Conservation (phyloP, 2,329 filamentous ascomycete genomes). For the Penicillium sclerotigenum region DNA sequence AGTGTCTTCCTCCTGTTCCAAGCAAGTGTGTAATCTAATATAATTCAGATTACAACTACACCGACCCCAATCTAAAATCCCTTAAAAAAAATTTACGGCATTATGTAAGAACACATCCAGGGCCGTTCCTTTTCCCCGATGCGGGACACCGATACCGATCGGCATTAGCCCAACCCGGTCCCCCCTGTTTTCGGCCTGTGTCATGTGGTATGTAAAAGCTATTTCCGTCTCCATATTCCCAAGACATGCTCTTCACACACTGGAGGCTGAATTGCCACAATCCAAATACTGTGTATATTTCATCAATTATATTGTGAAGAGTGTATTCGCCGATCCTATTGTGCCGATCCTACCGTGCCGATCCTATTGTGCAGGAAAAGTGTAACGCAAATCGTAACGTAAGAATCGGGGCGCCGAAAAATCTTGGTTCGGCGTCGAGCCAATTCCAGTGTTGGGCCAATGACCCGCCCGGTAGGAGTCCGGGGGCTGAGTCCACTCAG, state of each 20-base stretch:
- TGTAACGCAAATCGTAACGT: neutral
- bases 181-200: constrained; percentile 1
- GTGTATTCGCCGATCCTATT: too few relatives aligned
- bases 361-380: neutral
- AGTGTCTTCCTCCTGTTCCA: neutral
- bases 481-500: neutral
- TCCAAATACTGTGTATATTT: neutral
- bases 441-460: neutral
- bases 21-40: neutral
- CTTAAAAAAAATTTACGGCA: neutral
- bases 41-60: neutral
- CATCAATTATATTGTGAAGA: too few relatives aligned
- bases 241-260: neutral
- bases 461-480: neutral
- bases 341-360: too few relatives aligned
- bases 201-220: neutral
- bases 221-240: neutral
- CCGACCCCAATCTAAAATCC: neutral
- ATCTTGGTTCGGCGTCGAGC: neutral
- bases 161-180: neutral
- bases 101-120: neutral
- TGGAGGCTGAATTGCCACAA: too few relatives aligned
- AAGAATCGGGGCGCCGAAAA: neutral
- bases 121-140: constrained; percentile 7
- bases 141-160: constrained; percentile 17